These are phyloP conservation scores for Teunomyces tritomae DNA, from an alignment of 805 yeast species.

Conservation along the genomic window DNA sequence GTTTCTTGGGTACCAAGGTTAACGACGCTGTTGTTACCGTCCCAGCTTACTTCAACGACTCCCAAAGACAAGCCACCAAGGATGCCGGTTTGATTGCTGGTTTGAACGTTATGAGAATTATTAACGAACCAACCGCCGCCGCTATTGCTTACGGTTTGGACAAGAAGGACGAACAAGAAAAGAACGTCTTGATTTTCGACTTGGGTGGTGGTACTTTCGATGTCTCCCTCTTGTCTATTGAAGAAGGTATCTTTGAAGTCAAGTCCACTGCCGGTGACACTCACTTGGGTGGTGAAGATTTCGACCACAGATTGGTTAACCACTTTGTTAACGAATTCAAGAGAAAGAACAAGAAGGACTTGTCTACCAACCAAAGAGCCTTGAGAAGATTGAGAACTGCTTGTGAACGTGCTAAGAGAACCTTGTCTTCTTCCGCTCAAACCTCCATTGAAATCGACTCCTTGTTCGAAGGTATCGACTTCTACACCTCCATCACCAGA, in stretches of 20 bases:
- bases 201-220: constrained; percentile 47
- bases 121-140: constrained; percentile 34
- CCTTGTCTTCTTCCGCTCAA: constrained; percentile 93
- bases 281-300: constrained; percentile 96
- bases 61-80: constrained; percentile 35
- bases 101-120: constrained; percentile 32
- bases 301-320: constrained; percentile 93
- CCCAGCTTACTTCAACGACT: constrained; percentile 34
- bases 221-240: constrained; percentile 46
- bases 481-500: constrained; percentile 94
- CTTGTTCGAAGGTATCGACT: constrained; percentile 90
- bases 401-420: constrained; percentile 99
- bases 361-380: constrained; percentile 92
- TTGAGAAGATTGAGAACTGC: constrained; percentile 98
- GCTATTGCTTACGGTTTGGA: constrained; percentile 42
- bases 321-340: constrained; percentile 94
- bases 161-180: constrained; percentile 60
- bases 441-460: constrained; percentile 95
- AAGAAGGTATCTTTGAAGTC: constrained; percentile 49
- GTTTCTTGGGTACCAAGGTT: constrained; percentile 25
- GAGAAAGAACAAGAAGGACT: constrained; percentile 96
- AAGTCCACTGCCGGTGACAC: constrained; percentile 51
- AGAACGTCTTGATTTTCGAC: constrained; percentile 50
- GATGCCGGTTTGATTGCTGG: constrained; percentile 35
- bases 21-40: constrained; percentile 31